phyloP scores from a whole-genome alignment of 352 stramenopile genomes.

The Blastocystis sp. region DNA sequence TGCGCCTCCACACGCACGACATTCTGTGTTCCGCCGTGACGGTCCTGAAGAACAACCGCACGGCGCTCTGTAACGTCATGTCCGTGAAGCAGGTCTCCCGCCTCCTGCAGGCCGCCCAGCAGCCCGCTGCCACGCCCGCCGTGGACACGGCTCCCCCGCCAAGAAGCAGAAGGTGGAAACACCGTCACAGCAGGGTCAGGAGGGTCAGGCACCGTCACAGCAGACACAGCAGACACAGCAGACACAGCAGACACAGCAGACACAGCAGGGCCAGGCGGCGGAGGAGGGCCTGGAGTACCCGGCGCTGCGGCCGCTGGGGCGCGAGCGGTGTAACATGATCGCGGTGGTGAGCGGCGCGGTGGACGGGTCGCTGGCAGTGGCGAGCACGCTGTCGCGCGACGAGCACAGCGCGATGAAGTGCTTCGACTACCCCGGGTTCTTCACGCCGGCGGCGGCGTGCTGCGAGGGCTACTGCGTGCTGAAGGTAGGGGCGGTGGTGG shows the following conservation, averaged over 20 bases:
- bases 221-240: too few species aligned
- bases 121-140: too few species aligned
- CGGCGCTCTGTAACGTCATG: not conserved
- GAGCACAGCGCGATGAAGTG: not conserved
- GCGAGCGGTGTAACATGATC: not conserved
- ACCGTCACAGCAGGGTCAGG: too few species aligned
- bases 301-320: too few species aligned
- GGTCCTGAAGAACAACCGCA: not conserved
- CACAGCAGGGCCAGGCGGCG: too few species aligned
- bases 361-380: conserved; percentile 23
- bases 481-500: not conserved
- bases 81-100: not conserved
- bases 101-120: not conserved
- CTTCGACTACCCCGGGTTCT: not conserved
- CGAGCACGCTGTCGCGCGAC: not conserved
- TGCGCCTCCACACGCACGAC: conserved; percentile 26
- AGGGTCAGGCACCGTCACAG: too few species aligned
- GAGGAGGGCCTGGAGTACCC: too few species aligned
- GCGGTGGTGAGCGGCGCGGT: not conserved
- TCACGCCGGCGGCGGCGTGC: not conserved
- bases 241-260: too few species aligned
- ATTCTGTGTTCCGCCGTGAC: conserved; percentile 18
- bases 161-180: too few species aligned
- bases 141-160: too few species aligned
- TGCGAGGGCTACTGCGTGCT: not conserved